phyloP scores from a whole-genome alignment of 169 alveolate genomes.

The Plasmodium blacklocki region DNA sequence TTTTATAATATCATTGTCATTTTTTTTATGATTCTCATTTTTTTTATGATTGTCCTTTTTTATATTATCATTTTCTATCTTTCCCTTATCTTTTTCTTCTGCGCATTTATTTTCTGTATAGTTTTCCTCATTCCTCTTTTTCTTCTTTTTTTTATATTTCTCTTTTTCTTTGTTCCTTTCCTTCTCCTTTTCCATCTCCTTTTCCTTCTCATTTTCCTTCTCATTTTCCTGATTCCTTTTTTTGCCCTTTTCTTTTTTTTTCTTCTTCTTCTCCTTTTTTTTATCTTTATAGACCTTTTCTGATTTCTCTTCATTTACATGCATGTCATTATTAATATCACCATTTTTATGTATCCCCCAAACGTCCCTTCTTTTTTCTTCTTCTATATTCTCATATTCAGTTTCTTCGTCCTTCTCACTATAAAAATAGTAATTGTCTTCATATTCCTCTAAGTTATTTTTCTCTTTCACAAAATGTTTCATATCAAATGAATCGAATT shows the following conservation, averaged over 20 bases:
- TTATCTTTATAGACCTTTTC: neutral
- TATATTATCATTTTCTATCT: neutral
- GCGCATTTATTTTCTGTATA: neutral
- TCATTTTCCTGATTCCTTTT: neutral
- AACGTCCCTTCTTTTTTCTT: neutral
- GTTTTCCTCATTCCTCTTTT: neutral
- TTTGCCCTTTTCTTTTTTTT: neutral
- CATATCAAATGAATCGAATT: constrained; percentile 29
- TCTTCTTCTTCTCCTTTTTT: constrained; percentile 1
- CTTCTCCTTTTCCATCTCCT: neutral
- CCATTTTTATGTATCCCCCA: neutral
- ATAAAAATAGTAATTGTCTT: constrained; percentile 10
- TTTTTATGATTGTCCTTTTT: constrained; percentile 2
- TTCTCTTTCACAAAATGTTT: constrained; percentile 19
- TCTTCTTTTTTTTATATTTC: constrained; percentile 1
- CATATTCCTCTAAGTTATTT: constrained; percentile 42
- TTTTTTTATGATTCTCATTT: neutral
- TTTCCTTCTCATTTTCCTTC: neutral
- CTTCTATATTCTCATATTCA: constrained; percentile 1
- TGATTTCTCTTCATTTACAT: neutral
- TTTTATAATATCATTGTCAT: neutral
- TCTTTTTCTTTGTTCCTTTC: neutral
- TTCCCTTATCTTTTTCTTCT: neutral
- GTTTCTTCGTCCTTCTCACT: constrained; percentile 11
- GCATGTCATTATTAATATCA: constrained; percentile 7